phyloP scores from a whole-genome alignment of 495 filamentous ascomycete species.

The Penicillium parvum region DNA sequence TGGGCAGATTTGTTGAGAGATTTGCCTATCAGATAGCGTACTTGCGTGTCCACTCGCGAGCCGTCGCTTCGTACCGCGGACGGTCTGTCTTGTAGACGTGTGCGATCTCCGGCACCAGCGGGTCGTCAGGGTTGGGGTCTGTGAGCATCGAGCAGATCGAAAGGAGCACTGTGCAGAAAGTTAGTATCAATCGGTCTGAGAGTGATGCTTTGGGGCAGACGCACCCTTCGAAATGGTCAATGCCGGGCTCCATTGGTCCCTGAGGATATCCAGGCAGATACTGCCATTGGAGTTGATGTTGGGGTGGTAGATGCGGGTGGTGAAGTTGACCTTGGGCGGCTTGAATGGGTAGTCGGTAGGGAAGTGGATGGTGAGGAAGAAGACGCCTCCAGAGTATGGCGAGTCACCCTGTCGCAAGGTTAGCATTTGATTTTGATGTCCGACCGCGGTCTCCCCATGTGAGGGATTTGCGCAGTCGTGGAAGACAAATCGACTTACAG shows the following conservation, averaged over 20 bases:
- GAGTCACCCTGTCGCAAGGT: slow-evolving; percentile 66
- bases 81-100: slow-evolving; percentile 99
- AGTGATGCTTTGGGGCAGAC: slow-evolving; percentile 7
- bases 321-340: slow-evolving; percentile 99
- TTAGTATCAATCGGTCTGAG: slow-evolving; percentile 14
- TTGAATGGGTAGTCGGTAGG: slow-evolving; percentile 99
- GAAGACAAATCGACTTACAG: slow-evolving; percentile 74
- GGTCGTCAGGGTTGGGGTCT: slow-evolving; percentile 98
- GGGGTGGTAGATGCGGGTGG: slow-evolving; percentile 97
- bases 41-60: slow-evolving; percentile 97
- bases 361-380: slow-evolving; percentile 98
- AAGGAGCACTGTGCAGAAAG: slow-evolving; percentile 64
- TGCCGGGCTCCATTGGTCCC: slow-evolving; percentile 98
- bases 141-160: slow-evolving; percentile 99
- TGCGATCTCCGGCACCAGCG: slow-evolving; percentile 95
- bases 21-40: slow-evolving; percentile 69
- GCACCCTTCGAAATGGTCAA: slow-evolving; percentile 97
- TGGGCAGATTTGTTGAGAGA: slow-evolving; percentile 23
- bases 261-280: slow-evolving; percentile 95
- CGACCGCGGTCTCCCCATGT: no score
- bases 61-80: slow-evolving; percentile 89
- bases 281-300: slow-evolving; percentile 99
- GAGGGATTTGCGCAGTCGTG: no score
- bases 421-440: no score
- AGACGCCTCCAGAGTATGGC: slow-evolving; percentile 94